Evolutionary conservation across 495 filamentous ascomycete genomes (phyloP).

Genomic region (Collariella sp.): DNA sequence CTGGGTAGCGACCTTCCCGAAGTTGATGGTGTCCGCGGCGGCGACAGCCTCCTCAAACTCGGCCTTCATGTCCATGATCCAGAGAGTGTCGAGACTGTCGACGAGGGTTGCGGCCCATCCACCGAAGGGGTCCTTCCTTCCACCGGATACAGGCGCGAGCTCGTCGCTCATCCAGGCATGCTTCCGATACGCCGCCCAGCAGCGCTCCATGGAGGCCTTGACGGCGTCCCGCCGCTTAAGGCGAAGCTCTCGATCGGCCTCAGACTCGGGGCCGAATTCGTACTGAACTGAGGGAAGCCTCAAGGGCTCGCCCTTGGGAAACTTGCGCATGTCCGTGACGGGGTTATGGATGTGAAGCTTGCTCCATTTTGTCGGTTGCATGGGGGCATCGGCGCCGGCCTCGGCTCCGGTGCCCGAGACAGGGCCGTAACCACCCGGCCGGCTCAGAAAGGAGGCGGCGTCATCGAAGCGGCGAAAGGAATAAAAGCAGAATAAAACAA

Average conservation of each 20-base stretch:
- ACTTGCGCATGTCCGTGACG: slow-evolving; percentile 51
- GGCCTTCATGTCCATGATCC: slow-evolving; percentile 88
- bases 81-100: slow-evolving; percentile 83
- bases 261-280: slow-evolving; percentile 25
- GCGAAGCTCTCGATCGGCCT: slow-evolving; percentile 27
- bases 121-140: slow-evolving; percentile 63
- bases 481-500: slow-evolving; percentile 1
- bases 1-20: slow-evolving; percentile 54
- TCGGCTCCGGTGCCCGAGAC: neutral
- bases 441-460: neutral
- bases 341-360: slow-evolving; percentile 47
- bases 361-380: slow-evolving; percentile 7
- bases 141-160: slow-evolving; percentile 51
- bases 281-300: slow-evolving; percentile 66
- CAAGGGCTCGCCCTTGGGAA: slow-evolving; percentile 61
- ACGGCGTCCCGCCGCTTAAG: slow-evolving; percentile 42
- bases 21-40: slow-evolving; percentile 70
- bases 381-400: neutral
- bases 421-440: neutral
- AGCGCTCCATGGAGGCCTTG: slow-evolving; percentile 59
- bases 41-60: slow-evolving; percentile 84
- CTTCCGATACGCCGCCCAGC: slow-evolving; percentile 69
- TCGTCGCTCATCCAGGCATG: slow-evolving; percentile 76
- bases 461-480: neutral
- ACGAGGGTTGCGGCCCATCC: slow-evolving; percentile 92